phyloP scores from a whole-genome alignment of 2,329 filamentous ascomycete genomes.

The Penicillium vulpinum region DNA sequence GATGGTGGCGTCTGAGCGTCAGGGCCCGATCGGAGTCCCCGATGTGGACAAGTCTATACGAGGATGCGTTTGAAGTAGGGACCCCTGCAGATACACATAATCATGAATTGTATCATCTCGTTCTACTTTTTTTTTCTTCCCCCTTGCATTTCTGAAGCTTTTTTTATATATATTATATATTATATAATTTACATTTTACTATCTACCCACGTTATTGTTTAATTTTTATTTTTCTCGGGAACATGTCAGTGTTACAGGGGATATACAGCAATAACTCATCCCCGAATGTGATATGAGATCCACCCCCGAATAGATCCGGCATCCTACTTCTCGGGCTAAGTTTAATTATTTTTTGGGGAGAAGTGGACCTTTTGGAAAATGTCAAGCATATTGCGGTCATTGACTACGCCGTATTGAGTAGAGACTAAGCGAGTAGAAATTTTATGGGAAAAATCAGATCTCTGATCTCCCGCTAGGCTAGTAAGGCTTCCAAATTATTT shows the following conservation, averaged over 20 bases:
- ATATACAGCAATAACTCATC: no score
- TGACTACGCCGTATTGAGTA: no score
- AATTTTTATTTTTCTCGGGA: neutral
- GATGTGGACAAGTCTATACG: conserved; percentile 11
- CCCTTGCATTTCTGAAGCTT: conserved; percentile 8
- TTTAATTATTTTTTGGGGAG: neutral
- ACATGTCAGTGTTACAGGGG: no score
- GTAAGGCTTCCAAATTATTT: conserved; percentile 21
- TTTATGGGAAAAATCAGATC: neutral
- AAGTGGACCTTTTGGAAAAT: neutral
- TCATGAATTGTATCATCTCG: conserved; percentile 8
- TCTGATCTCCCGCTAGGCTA: conserved; percentile 4
- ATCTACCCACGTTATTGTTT: conserved; percentile 1
- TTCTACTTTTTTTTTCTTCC: conserved; percentile 1
- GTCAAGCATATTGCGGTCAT: conserved; percentile 10
- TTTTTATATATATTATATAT: no score
- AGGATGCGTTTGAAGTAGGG: neutral
- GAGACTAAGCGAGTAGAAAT: neutral
- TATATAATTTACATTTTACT: no score
- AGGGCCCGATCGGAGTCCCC: conserved; percentile 13
- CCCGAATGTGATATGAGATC: conserved; percentile 5
- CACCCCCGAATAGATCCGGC: conserved; percentile 5
- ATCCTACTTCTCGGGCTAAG: neutral
- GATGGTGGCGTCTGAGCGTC: conserved; percentile 2
- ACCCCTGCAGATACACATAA: conserved; percentile 11